Evolutionary conservation across 2,329 filamentous ascomycete genomes (phyloP), one percentile per base, ranked within the genome.

Genomic region (Botrytis byssoidea): DNA sequence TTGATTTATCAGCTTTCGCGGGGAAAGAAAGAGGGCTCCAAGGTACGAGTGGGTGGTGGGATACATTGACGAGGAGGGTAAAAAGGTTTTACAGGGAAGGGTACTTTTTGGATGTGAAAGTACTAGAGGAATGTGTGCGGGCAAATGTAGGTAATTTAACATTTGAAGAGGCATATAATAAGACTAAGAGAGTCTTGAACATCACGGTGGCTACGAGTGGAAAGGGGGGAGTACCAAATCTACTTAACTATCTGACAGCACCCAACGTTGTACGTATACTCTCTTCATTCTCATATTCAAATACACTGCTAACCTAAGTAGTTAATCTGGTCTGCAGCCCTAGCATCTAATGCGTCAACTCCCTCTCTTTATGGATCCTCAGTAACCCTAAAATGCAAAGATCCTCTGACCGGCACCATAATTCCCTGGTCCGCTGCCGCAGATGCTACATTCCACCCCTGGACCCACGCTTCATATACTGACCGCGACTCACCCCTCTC

Each of bases 201-300:
- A 98, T 98, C 76, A 97, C 94, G 0, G 91, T 98, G 35, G 92
- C 93, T 0, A 93, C 92, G 1, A 90, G 90, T 35, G 90, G 89
- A 9, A 89, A 91, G 75, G 90, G 89, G 22, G 93, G 93, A 48
- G 90, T 95, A 1, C 95, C 95, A 2, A 94, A 92, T 65, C 84
- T 98, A 46, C 87, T 98, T 48, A 98, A 98, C 82, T 96, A 98
- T 80, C 86, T 98, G 69, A 98, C 95, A 2, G 93, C 95, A 4
- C 95, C 95, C 5, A 95, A 98, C 80, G 94, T 98, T 79, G 92
- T 94, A 87, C 77, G 92, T 90, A 37, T 29, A 59, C 18, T n/a
- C 51, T 46, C 37, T 55, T 40, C 4, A 16, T 20, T 46, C 10
- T 25, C 6, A 20, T 14, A 37, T 16, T 25, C 18, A 48, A 44